phyloP scores from a whole-genome alignment of 192 early-diverging fungal genomes.

The Coemansia sp. region DNA sequence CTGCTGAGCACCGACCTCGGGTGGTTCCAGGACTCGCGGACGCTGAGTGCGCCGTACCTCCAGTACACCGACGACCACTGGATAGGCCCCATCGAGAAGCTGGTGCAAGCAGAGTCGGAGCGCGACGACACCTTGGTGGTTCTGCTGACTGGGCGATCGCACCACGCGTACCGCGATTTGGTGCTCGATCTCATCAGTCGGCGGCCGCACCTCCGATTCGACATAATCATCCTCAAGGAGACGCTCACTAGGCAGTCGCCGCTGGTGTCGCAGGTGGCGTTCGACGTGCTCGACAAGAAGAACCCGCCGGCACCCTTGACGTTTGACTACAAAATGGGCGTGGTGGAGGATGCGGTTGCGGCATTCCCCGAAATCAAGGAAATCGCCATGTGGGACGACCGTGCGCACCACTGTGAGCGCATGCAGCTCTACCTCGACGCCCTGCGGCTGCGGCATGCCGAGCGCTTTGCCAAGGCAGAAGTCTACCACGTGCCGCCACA shows the following conservation, averaged over 20 bases:
- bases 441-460: conserved; percentile 27
- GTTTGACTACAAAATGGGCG: conserved; percentile 64
- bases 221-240: conserved; percentile 61
- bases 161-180: conserved; percentile 43
- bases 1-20: conserved; percentile 60
- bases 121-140: conserved; percentile 38
- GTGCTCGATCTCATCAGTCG: conserved; percentile 43
- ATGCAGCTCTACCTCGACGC: conserved; percentile 53
- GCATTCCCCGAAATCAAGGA: conserved; percentile 55
- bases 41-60: conserved; percentile 54
- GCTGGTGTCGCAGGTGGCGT: conserved; percentile 28
- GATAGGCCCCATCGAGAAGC: conserved; percentile 21
- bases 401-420: conserved; percentile 49
- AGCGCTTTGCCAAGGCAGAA: conserved; percentile 21
- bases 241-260: conserved; percentile 42
- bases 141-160: conserved; percentile 54
- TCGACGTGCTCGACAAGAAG: not conserved
- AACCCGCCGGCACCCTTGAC: conserved; percentile 51
- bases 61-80: conserved; percentile 39
- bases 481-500: conserved; percentile 48
- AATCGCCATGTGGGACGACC: conserved; percentile 65
- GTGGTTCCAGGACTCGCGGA: conserved; percentile 66
- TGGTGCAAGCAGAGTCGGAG: conserved; percentile 11
- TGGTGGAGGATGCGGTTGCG: conserved; percentile 58
- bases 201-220: conserved; percentile 52